Evolutionary conservation across 352 stramenopile species (phyloP).

Genomic region (Blastocystis sp.): DNA sequence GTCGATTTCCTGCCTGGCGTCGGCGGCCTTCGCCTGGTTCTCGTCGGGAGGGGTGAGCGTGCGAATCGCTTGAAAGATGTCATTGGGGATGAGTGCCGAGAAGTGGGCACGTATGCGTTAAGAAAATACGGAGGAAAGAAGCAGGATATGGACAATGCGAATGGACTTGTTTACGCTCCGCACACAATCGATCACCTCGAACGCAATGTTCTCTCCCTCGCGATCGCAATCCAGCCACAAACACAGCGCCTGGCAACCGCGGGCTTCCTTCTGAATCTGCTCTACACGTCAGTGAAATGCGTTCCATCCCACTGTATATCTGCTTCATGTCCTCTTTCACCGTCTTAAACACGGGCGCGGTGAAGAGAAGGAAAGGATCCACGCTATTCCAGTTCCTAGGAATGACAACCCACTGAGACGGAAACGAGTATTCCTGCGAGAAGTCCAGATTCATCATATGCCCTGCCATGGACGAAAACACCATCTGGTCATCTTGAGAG

Average conservation of each 20-base stretch:
- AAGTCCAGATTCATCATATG: constrained; percentile 97
- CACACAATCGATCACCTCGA: constrained; percentile 87
- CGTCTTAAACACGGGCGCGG: constrained; percentile 80
- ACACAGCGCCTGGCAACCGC: constrained; percentile 81
- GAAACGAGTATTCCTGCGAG: constrained; percentile 75
- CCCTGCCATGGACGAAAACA: constrained; percentile 91
- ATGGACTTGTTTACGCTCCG: constrained; percentile 77
- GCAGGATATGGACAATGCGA: constrained; percentile 69
- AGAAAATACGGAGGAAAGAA: background rate
- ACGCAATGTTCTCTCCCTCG: constrained; percentile 98
- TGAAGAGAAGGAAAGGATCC: constrained; percentile 88
- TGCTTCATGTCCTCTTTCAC: constrained; percentile 82
- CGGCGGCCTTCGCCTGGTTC: constrained; percentile 74
- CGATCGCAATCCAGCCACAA: constrained; percentile 99
- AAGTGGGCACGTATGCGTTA: constrained; percentile 80
- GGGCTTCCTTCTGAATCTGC: constrained; percentile 79
- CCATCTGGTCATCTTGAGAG: constrained; percentile 80
- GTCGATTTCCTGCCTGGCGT: constrained; percentile 89
- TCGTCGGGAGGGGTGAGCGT: constrained; percentile 74
- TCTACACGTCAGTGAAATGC: constrained; percentile 14
- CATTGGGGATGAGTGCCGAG: constrained; percentile 84
- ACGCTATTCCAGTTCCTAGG: constrained; percentile 87
- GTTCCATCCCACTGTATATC: constrained; percentile 77
- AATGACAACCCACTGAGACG: background rate
- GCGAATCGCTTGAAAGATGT: constrained; percentile 82